These are phyloP conservation scores for Leishmania amazonensis DNA, from an alignment of 208 protist genomes.

Conservation along the genomic window DNA sequence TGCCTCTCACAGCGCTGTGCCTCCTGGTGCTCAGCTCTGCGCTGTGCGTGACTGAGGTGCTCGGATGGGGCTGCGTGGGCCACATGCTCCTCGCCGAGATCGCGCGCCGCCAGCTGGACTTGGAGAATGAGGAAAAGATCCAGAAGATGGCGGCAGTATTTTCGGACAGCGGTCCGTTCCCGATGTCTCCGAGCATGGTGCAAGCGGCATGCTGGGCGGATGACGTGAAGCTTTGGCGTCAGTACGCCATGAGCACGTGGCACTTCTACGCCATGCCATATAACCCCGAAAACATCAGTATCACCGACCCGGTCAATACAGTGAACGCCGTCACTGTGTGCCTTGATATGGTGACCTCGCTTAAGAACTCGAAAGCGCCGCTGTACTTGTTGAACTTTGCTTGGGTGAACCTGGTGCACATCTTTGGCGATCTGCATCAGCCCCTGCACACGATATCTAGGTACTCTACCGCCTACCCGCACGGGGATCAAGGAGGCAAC, in stretches of 20 bases:
- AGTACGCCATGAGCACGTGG: conserved; percentile 68
- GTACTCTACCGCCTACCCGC: conserved; percentile 47
- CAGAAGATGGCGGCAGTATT: conserved; percentile 38
- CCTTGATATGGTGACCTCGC: conserved; percentile 19
- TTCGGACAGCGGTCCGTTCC: conserved; percentile 62
- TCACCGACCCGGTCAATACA: conserved; percentile 25
- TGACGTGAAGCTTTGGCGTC: conserved; percentile 67
- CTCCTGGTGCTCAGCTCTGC: conserved; percentile 10
- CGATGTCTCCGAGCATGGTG: conserved; percentile 55
- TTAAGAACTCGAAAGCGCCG: conserved; percentile 16
- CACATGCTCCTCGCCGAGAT: conserved; percentile 91
- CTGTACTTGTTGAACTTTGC: conserved; percentile 72
- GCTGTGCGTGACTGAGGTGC: conserved; percentile 21
- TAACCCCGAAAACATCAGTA: conserved; percentile 49
- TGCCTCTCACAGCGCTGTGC: background rate
- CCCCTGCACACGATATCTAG: conserved; percentile 67
- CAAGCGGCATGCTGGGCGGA: conserved; percentile 84
- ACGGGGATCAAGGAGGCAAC: conserved; percentile 85
- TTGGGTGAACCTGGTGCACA: conserved; percentile 75
- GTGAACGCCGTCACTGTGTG: conserved; percentile 29
- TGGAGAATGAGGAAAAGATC: conserved; percentile 34
- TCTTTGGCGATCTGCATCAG: conserved; percentile 88
- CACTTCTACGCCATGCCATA: conserved; percentile 78
- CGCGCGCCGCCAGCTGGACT: conserved; percentile 51
- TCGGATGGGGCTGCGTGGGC: conserved; percentile 77